Conservation (phyloP, 179 eudicot genomes). For the Silene coronaria region DNA sequence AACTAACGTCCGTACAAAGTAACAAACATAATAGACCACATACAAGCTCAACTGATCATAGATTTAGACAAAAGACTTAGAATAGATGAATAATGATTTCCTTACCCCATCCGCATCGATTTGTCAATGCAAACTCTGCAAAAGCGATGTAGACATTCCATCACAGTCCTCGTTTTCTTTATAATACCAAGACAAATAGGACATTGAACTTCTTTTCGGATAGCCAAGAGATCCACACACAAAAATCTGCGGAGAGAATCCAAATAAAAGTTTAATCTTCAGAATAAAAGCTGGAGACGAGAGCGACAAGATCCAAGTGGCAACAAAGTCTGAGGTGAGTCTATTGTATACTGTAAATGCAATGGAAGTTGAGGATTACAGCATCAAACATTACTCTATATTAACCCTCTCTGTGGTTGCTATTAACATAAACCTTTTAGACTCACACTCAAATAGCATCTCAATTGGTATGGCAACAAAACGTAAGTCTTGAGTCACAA, state of each 20-base stretch:
- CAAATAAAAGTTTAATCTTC: not conserved
- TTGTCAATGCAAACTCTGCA: constrained; percentile 89
- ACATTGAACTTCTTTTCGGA: constrained; percentile 55
- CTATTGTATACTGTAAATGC: not conserved
- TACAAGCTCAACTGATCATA: constrained; percentile 5
- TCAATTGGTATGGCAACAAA: not conserved
- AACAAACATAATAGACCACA: not conserved
- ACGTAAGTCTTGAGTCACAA: not conserved
- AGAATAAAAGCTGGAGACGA: not conserved
- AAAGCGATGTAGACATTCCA: constrained; percentile 86
- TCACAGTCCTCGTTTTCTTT: constrained; percentile 62
- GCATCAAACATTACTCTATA: not conserved
- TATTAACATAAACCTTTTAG: not conserved
- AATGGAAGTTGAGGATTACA: not conserved
- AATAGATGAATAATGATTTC: constrained; percentile 7
- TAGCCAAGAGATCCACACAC: constrained; percentile 31
- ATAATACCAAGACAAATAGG: constrained; percentile 64
- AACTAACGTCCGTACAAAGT: not conserved
- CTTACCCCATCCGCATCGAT: constrained; percentile 81
- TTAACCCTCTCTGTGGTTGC: not conserved
- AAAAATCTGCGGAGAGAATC: constrained; percentile 34
- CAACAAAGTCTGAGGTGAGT: not conserved
- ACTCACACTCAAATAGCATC: not conserved
- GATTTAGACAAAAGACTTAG: not conserved
- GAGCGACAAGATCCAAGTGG: not conserved